phyloP scores from a whole-genome alignment of 768 basidiomycete species.

The Boletus eberwhitei region DNA sequence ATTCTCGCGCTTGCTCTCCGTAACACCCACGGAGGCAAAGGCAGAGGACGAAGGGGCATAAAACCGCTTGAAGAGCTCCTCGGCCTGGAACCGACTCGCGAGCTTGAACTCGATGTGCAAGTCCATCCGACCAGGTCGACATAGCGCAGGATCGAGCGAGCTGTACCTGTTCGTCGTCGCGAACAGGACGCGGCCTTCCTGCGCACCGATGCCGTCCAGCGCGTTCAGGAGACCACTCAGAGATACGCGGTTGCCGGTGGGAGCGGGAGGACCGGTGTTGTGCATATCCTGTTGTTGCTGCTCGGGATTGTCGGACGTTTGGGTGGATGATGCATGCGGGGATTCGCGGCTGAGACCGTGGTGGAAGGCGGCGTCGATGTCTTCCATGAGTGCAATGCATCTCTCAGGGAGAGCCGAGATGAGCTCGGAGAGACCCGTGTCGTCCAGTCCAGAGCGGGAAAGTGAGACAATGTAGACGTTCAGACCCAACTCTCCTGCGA shows the following conservation, averaged over 20 bases:
- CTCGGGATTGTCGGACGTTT: neutral
- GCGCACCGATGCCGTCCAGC: conserved; percentile 76
- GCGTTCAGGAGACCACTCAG: conserved; percentile 76
- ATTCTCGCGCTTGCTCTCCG: neutral
- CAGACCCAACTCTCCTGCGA: conserved; percentile 75
- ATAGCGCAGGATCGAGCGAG: conserved; percentile 69
- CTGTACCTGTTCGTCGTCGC: conserved; percentile 76
- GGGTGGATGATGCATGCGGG: neutral
- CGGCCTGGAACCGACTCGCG: conserved; percentile 67
- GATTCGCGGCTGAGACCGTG: conserved; percentile 38
- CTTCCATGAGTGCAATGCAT: conserved; percentile 80
- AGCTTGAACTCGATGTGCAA: conserved; percentile 72
- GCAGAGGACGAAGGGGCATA: conserved; percentile 43
- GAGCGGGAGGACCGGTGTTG: conserved; percentile 3
- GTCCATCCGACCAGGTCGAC: conserved; percentile 79
- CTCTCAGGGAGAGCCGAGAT: conserved; percentile 62
- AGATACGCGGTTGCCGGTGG: conserved; percentile 41
- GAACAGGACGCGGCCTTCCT: conserved; percentile 79
- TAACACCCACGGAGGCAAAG: neutral
- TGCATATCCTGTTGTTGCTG: conserved; percentile 20
- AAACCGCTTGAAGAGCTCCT: conserved; percentile 64
- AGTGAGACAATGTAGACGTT: conserved; percentile 73
- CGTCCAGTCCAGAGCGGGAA: conserved; percentile 60
- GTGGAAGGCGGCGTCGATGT: conserved; percentile 76
- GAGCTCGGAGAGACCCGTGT: conserved; percentile 52